phyloP scores from a whole-genome alignment of 495 filamentous ascomycete species.

The Aspergillus steynii region DNA sequence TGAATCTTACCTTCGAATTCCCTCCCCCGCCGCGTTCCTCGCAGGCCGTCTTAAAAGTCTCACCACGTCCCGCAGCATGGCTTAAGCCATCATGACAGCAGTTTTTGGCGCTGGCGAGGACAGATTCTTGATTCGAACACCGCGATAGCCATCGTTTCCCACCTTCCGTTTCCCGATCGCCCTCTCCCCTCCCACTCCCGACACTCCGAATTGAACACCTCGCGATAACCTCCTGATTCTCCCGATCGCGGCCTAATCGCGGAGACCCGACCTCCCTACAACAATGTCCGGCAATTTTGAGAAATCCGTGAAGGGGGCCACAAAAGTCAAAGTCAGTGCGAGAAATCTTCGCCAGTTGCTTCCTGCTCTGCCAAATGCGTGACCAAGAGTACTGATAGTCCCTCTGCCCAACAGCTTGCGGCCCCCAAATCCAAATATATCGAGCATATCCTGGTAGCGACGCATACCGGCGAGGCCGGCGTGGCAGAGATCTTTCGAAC shows the following conservation, averaged over 20 bases:
- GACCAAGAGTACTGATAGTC: constrained; percentile 12
- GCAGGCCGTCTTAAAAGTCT: constrained; percentile 12
- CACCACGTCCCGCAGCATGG: constrained; percentile 32
- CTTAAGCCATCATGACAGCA: constrained; percentile 34
- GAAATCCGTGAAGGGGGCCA: constrained; percentile 91
- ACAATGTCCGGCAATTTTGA: constrained; percentile 81
- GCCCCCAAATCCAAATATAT: constrained; percentile 99
- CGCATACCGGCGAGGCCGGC: constrained; percentile 90
- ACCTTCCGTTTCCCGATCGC: neutral
- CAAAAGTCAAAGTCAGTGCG: constrained; percentile 81
- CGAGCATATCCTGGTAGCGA: constrained; percentile 95
- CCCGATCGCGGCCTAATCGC: constrained; percentile 12
- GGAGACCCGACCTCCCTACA: constrained; percentile 9
- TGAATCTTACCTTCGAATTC: neutral
- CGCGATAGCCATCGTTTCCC: constrained; percentile 22
- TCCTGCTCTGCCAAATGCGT: neutral
- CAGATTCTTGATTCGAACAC: constrained; percentile 22
- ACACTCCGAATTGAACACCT: constrained; percentile 2
- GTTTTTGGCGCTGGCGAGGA: constrained; percentile 28
- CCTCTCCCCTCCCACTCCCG: neutral
- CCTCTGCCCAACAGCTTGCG: constrained; percentile 62
- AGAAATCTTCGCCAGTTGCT: neutral
- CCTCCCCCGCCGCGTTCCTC: constrained; percentile 11
- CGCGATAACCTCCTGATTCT: constrained; percentile 12
- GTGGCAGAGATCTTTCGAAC: constrained; percentile 95